Conservation (phyloP, 2,329 filamentous ascomycete species). For the Lomentospora prolificans region DNA sequence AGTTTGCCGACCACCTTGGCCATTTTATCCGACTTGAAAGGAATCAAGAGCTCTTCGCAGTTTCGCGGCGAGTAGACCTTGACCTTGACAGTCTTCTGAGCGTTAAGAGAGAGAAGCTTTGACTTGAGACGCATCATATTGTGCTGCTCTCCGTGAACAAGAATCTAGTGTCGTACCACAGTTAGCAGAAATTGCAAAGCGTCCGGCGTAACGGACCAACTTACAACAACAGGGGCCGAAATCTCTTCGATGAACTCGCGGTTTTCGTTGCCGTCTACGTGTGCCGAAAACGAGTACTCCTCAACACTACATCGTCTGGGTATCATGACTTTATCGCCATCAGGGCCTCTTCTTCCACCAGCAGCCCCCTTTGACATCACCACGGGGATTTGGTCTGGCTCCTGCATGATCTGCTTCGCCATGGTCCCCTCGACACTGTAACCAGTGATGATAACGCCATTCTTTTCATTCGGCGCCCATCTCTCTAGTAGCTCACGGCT, state of each 20-base stretch:
- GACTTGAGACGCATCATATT: slow-evolving; percentile 98
- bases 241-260: slow-evolving; percentile 95
- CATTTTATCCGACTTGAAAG: slow-evolving; percentile 89
- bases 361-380: slow-evolving; percentile 72
- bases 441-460: slow-evolving; percentile 96
- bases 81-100: slow-evolving; percentile 66
- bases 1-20: slow-evolving; percentile 94
- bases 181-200: no score
- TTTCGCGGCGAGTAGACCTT: slow-evolving; percentile 93
- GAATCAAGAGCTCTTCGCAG: slow-evolving; percentile 88
- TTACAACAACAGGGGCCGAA: slow-evolving; percentile 79
- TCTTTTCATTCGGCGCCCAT: slow-evolving; percentile 93
- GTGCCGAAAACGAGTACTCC: slow-evolving; percentile 91
- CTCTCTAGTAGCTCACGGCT: slow-evolving; percentile 85
- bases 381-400: slow-evolving; percentile 88
- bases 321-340: slow-evolving; percentile 84
- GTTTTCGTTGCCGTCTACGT: slow-evolving; percentile 94
- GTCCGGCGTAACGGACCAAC: slow-evolving; percentile 28
- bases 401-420: slow-evolving; percentile 90
- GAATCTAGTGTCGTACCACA: no score
- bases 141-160: slow-evolving; percentile 93
- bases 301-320: slow-evolving; percentile 86
- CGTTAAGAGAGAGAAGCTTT: slow-evolving; percentile 85
- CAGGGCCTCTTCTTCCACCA: slow-evolving; percentile 35
- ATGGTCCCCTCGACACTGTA: slow-evolving; percentile 98